Evolutionary conservation across 805 yeast genomes (phyloP).

Genomic region (Yarrowia phangngaensis): DNA sequence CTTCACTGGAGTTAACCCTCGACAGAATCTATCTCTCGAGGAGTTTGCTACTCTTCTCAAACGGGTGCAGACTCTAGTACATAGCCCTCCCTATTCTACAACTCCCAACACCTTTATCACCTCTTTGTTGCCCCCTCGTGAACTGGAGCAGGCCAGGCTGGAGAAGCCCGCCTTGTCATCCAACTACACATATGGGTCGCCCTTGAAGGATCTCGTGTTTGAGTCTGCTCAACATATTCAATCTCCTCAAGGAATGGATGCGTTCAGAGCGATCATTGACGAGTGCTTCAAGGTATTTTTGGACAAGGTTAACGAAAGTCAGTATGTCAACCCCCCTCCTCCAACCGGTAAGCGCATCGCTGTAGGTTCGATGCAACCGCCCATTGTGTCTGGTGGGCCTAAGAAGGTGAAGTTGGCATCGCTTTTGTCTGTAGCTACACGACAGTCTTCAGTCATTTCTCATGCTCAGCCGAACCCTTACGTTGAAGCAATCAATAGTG

Average conservation of each 20-base stretch:
- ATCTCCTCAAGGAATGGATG: conserved; percentile 43
- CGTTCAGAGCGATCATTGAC: conserved; percentile 43
- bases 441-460: conserved; percentile 57
- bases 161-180: conserved; percentile 7
- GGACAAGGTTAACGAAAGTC: conserved; percentile 35
- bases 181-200: conserved; percentile 29
- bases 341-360: conserved; percentile 4
- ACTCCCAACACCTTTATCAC: conserved; percentile 29
- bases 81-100: conserved; percentile 40
- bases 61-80: conserved; percentile 39
- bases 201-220: conserved; percentile 39
- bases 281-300: conserved; percentile 46
- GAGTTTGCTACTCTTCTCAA: conserved; percentile 48
- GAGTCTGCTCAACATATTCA: conserved; percentile 44
- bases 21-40: conserved; percentile 61
- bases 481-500: conserved; percentile 45
- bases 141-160: conserved; percentile 45
- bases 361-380: conserved; percentile 10
- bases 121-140: conserved; percentile 49
- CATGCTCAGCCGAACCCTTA: conserved; percentile 43
- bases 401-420: conserved; percentile 58
- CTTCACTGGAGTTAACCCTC: conserved; percentile 63
- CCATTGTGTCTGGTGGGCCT: conserved; percentile 30
- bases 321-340: conserved; percentile 10
- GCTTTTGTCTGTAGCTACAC: conserved; percentile 62